Evolutionary conservation across 306 rosid genomes (phyloP).

Genomic region (Rosa lucieae): DNA sequence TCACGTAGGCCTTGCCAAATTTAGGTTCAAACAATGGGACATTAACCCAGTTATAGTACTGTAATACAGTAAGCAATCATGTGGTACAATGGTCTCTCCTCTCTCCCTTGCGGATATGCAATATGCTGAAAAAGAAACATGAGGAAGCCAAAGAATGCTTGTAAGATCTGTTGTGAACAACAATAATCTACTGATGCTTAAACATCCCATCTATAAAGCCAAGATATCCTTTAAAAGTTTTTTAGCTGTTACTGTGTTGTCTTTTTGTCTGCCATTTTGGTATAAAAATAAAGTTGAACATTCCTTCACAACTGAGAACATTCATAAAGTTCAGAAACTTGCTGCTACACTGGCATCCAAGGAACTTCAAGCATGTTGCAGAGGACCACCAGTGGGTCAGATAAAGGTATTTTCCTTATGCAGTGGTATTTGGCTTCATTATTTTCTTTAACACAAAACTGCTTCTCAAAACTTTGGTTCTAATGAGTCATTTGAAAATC

Average conservation of each 20-base stretch:
- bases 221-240: constrained; percentile 67
- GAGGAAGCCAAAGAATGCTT: constrained; percentile 77
- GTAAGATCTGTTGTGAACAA: constrained; percentile 76
- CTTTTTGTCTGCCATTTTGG: constrained; percentile 2
- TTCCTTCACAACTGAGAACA: constrained; percentile 57
- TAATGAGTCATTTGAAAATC: background rate
- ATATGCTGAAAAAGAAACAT: constrained; percentile 79
- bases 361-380: constrained; percentile 50
- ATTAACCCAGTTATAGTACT: background rate
- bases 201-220: constrained; percentile 80
- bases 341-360: constrained; percentile 60
- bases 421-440: background rate
- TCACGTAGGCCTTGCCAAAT: too few species aligned
- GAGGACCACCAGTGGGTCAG: constrained; percentile 7
- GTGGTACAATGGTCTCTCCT: background rate
- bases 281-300: constrained; percentile 1
- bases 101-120: constrained; percentile 62
- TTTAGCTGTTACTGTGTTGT: constrained; percentile 15
- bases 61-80: background rate
- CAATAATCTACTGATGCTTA: constrained; percentile 85
- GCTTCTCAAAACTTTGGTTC: constrained; percentile 3
- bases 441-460: background rate
- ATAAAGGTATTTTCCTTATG: constrained; percentile 30
- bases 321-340: constrained; percentile 68
- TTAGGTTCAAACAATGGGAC: too few species aligned